Base-by-base conservation (phyloP, 306 rosid species). In the apple (Malus domestica) region DNA sequence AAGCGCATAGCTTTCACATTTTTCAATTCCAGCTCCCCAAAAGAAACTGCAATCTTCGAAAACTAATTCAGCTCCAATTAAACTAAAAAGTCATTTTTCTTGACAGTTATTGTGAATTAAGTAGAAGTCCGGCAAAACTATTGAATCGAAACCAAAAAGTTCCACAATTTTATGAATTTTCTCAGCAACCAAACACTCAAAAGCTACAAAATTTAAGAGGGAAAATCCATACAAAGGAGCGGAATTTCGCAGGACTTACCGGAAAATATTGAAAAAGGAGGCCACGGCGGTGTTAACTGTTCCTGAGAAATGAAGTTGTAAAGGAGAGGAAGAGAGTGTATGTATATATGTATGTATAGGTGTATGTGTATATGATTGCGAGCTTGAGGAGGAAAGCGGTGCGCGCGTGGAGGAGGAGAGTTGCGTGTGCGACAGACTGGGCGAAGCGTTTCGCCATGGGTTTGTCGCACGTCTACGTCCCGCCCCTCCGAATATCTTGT, bases 391-490 rank as follows among this genome's bases (percentile, higher is more conserved):
- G 78, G 33, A 29, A 63, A 54, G 67, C 57, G 30, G 70, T 74
- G 87, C 86, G 89, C 83, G 97, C 81, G 66, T 61, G 66, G 66
- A 25, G 16, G 66, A 61, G 35, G 93, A 88, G 70, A n/a, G 80
- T 86, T 85, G 98, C 97, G 96, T 94, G 96, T 94, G 98, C 22
- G 13, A 82, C 81, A 70, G 71, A 78, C 78, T 52, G 96, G 76
- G 67, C 62, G 49, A 74, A 89, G 81, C 96, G 93, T 68, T 89
- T 70, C 63, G 78, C 61, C 95, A 84, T 88, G 87, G 32, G 93
- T 68, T 67, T 72, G 58, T 55, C 86, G 74, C 95, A 82, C 74
- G 90, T 93, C 96, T 20, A 71, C 90, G 81, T 87, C 88, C 88
- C 68, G 92, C 88, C 84, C 72, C 72, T 4, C 71, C 84, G 86